Base-by-base conservation (phyloP, 768 basidiomycete species). In the Lactarius evosmus region DNA sequence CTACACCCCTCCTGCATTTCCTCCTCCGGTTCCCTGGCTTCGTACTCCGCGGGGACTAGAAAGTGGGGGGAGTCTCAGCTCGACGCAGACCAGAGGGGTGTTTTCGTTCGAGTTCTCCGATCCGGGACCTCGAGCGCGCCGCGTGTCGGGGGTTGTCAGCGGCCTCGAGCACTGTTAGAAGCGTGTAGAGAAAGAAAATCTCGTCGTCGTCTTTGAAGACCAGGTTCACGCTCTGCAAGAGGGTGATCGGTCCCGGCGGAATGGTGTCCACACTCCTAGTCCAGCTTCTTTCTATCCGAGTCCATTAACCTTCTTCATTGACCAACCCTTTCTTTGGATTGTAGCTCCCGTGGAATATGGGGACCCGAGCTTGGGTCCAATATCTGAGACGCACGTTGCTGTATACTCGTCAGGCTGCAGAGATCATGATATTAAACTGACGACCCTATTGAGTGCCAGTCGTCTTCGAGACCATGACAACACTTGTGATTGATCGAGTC, bases 141-240 rank as follows among this genome's bases (percentile, higher is more conserved):
- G 40, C 61, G 60, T 34, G 61, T 56, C 58, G n/a, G 41, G 69
- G 70, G n/a, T 53, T 56, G 29, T 53, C 52, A 11, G 69, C 65
- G 14, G 70, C 67, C 62, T 81, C 77, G 14, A 81, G 71, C n/a
- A 74, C 73, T 6, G 76, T 73, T 2, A 79, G 72, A n/a, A 68
- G 58, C 2, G 75, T 75, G 73, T 80, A 78, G 33, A 80, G 73
- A 3, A 80, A 68, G 57, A 80, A 79, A 9, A 78, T 73, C 80
- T 93, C 90, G 74, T 93, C 90, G 50, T 92, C 90, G 25, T 85
- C 83, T 69, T 93, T 88, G 5, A 71, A 71, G 32, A 91, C 79
- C 4, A 62, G 72, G 4, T 62, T 67, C 4, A 74, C 65, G 16
- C 56, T 64, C 14, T 60, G n/a, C 0, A 77, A 74, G 1, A 78